Percentiles rank a stretch among this genome's conserved stretches.
These are phyloP conservation scores for Murraya koenigii DNA, from an alignment of 345 rosid species.

Conservation along the genomic window DNA sequence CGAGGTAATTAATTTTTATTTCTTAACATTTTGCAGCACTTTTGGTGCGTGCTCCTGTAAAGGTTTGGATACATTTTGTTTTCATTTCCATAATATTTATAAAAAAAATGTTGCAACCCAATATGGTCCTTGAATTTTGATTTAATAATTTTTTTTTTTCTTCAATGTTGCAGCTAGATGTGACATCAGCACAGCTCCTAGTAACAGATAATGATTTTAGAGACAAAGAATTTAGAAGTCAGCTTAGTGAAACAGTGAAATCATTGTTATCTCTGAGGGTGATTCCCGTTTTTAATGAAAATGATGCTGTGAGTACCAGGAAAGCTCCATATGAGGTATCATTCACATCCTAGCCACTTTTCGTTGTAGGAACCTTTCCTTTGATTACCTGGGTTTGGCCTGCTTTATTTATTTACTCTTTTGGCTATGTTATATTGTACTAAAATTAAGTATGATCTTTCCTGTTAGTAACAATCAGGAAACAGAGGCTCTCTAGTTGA, in stretches of 20 bases:
- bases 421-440: background rate
- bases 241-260: conserved; percentile 72
- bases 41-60: no score
- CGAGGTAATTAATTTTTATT: conserved; percentile 43
- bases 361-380: background rate
- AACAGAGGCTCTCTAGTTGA: background rate
- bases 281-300: conserved; percentile 93
- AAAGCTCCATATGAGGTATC: conserved; percentile 97
- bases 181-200: conserved; percentile 92
- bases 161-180: conserved; percentile 65
- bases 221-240: conserved; percentile 77
- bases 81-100: no score
- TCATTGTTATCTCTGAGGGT: conserved; percentile 68
- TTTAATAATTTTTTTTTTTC: background rate
- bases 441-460: background rate
- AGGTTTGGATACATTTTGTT: no score
- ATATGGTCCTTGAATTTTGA: background rate
- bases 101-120: background rate
- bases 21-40: no score
- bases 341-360: conserved; percentile 11
- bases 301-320: conserved; percentile 96
- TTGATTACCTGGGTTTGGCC: background rate
- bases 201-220: conserved; percentile 89
- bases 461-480: background rate
- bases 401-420: background rate